Evolutionary conservation across 768 basidiomycete genomes (phyloP).

Genomic region (Mycena maculata): DNA sequence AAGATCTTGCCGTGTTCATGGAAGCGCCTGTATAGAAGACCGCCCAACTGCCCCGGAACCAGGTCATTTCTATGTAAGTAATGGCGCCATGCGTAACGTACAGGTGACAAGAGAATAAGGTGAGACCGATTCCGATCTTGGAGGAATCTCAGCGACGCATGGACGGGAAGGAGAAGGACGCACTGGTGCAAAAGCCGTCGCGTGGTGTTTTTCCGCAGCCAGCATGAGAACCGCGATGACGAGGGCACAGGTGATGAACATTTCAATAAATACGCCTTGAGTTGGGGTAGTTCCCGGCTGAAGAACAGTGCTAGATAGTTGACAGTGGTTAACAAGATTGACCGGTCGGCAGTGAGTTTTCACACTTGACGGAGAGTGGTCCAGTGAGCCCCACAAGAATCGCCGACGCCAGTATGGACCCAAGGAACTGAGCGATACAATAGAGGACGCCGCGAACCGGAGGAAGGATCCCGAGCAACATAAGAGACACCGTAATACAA

Average conservation of each 20-base stretch:
- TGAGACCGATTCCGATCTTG: constrained; percentile 73
- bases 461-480: constrained; percentile 64
- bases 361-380: constrained; percentile 65
- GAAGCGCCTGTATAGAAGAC: constrained; percentile 72
- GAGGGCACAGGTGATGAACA: constrained; percentile 72
- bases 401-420: constrained; percentile 69
- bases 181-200: constrained; percentile 77
- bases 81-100: constrained; percentile 42
- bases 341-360: constrained; percentile 6
- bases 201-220: constrained; percentile 75
- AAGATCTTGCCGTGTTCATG: constrained; percentile 77
- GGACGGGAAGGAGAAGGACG: constrained; percentile 17
- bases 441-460: constrained; percentile 70
- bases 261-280: constrained; percentile 77
- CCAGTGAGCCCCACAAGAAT: constrained; percentile 66
- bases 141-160: not conserved
- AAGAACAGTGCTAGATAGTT: constrained; percentile 57
- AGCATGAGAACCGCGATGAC: constrained; percentile 77
- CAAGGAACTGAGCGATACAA: constrained; percentile 69
- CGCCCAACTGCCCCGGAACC: constrained; percentile 56
- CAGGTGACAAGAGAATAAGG: constrained; percentile 72
- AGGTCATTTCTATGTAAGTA: not conserved
- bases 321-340: constrained; percentile 11
- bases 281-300: constrained; percentile 59
- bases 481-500: constrained; percentile 67